phyloP scores from a whole-genome alignment of 805 yeast genomes.

The Tetrapisispora phaffii region DNA sequence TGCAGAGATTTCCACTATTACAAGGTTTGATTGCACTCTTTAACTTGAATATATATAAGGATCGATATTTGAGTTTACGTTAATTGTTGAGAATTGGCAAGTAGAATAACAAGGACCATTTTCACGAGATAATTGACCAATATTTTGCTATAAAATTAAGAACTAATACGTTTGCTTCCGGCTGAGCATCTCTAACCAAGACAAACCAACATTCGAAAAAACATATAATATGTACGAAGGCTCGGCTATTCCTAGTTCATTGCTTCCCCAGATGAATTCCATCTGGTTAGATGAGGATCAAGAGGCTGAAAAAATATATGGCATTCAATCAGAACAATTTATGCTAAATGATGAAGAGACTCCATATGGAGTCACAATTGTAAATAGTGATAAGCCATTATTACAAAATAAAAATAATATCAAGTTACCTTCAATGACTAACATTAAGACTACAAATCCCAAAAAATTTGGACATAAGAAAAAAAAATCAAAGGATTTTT shows the following conservation, averaged over 20 bases:
- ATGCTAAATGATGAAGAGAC: conserved; percentile 17
- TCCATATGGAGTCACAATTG: conserved; percentile 21
- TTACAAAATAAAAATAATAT: conserved; percentile 23
- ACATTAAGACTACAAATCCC: background rate
- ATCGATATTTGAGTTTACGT: too few species aligned
- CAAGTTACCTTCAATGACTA: conserved; percentile 26
- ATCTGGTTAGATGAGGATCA: conserved; percentile 36
- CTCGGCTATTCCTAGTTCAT: background rate
- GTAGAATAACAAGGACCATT: too few species aligned
- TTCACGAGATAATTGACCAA: too few species aligned
- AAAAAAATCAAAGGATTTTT: conserved; percentile 16
- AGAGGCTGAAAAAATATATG: conserved; percentile 29
- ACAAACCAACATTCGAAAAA: background rate
- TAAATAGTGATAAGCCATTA: conserved; percentile 29
- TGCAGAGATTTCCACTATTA: too few species aligned
- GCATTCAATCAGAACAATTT: conserved; percentile 21
- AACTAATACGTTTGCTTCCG: too few species aligned
- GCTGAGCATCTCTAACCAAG: too few species aligned
- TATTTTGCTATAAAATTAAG: too few species aligned
- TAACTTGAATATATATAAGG: too few species aligned
- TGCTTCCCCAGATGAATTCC: conserved; percentile 28
- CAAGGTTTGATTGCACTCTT: too few species aligned
- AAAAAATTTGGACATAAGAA: background rate
- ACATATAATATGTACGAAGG: background rate
- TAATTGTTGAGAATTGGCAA: too few species aligned